A percentile compares a stretch with the other conserved stretches of the same genome.
These are phyloP conservation scores for Nemania serpens DNA, from an alignment of 2,329 filamentous ascomycete genomes.

Conservation along the genomic window DNA sequence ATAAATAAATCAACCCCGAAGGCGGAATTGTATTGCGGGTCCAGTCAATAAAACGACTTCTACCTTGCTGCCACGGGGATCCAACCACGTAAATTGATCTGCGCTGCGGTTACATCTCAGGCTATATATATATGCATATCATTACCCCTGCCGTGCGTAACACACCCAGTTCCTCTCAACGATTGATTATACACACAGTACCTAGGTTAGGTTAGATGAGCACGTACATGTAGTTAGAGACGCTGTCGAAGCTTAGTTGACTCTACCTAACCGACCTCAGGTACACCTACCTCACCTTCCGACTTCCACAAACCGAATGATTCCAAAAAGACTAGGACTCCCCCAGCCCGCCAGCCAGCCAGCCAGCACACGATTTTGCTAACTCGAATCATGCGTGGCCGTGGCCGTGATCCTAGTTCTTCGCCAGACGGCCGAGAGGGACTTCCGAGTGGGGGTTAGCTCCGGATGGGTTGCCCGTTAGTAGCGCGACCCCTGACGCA, in stretches of 20 bases:
- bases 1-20: neutral
- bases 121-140: slow-evolving; percentile 19
- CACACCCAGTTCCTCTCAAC: neutral
- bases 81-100: slow-evolving; percentile 9
- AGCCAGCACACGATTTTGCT: neutral
- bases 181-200: too few relatives aligned
- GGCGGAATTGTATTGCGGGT: slow-evolving; percentile 1
- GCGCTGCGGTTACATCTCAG: slow-evolving; percentile 6
- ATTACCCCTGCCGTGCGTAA: neutral
- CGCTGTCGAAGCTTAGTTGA: too few relatives aligned
- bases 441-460: neutral
- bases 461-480: slow-evolving; percentile 6
- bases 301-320: neutral
- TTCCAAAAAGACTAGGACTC: neutral
- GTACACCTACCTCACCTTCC: neutral
- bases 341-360: neutral
- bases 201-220: neutral
- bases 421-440: neutral
- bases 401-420: neutral
- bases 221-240: neutral
- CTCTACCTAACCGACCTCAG: too few relatives aligned
- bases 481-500: slow-evolving; percentile 8
- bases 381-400: slow-evolving; percentile 2
- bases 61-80: too few relatives aligned
- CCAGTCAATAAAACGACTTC: neutral